Evolutionary conservation across 495 filamentous ascomycete species (phyloP).

Genomic region (Lepraria neglecta): DNA sequence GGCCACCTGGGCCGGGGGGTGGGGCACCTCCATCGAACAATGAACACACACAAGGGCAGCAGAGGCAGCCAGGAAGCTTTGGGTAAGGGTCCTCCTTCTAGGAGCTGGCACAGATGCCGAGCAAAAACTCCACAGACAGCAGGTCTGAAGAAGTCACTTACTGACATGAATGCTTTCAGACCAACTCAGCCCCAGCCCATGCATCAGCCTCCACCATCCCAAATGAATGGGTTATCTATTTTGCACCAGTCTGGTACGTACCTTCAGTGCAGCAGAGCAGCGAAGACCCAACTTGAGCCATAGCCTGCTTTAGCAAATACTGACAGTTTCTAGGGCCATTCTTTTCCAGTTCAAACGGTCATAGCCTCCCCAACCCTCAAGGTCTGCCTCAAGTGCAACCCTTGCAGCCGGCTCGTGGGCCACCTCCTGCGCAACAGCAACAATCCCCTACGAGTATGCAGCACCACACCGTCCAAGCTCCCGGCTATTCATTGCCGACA

Average conservation of each 20-base stretch:
- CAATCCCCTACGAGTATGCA: slow-evolving; percentile 45
- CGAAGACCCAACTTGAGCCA: slow-evolving; percentile 27
- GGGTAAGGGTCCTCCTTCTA: slow-evolving; percentile 22
- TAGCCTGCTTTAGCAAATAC: background rate
- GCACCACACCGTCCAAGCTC: slow-evolving; percentile 40
- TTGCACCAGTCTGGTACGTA: slow-evolving; percentile 44
- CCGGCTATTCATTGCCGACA: slow-evolving; percentile 47
- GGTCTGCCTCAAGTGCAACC: slow-evolving; percentile 43
- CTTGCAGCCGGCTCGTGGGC: slow-evolving; percentile 26
- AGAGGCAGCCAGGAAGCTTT: slow-evolving; percentile 29
- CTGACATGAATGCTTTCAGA: slow-evolving; percentile 21
- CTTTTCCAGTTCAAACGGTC: slow-evolving; percentile 38
- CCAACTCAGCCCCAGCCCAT: slow-evolving; percentile 27
- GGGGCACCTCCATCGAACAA: slow-evolving; percentile 19
- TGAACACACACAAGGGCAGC: slow-evolving; percentile 25
- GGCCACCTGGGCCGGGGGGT: slow-evolving; percentile 25
- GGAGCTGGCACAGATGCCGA: background rate
- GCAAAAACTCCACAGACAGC: background rate
- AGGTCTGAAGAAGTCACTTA: background rate
- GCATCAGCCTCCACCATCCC: slow-evolving; percentile 44
- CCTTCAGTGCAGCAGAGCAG: slow-evolving; percentile 19
- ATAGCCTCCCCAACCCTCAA: slow-evolving; percentile 47
- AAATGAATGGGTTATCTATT: slow-evolving; percentile 45
- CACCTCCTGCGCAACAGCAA: slow-evolving; percentile 45
- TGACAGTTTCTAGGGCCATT: slow-evolving; percentile 25